Evolutionary conservation across 164 flowering plant species (phyloP).

Genomic region (Aristolochia contorta): DNA sequence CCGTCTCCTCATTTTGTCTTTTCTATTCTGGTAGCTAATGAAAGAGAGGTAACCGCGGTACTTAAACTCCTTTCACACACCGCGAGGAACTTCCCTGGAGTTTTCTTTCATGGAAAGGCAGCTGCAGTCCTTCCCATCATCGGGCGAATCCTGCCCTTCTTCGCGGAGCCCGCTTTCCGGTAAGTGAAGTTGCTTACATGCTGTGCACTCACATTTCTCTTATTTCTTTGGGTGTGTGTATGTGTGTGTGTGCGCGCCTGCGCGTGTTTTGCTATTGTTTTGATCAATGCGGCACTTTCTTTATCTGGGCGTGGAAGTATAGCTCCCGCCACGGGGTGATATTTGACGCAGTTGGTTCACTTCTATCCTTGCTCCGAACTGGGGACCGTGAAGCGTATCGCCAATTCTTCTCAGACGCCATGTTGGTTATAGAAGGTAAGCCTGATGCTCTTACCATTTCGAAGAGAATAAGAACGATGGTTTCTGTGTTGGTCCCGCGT

Average conservation of each 20-base stretch:
- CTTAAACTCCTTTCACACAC: conserved; percentile 71
- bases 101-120: conserved; percentile 74
- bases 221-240: too few relatives aligned
- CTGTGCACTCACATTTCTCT: neutral
- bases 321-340: conserved; percentile 68
- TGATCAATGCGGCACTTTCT: too few relatives aligned
- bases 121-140: conserved; percentile 62
- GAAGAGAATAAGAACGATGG: too few relatives aligned
- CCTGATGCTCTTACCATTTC: too few relatives aligned
- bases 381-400: conserved; percentile 84
- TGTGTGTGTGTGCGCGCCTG: too few relatives aligned
- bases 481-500: too few relatives aligned
- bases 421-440: conserved; percentile 67
- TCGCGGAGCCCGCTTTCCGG: conserved; percentile 73
- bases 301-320: neutral
- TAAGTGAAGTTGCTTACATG: conserved; percentile 9
- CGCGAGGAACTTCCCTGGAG: conserved; percentile 77
- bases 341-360: conserved; percentile 71
- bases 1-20: neutral
- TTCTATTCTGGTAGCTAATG: conserved; percentile 45
- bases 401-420: conserved; percentile 65
- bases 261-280: too few relatives aligned
- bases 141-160: conserved; percentile 72
- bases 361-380: conserved; percentile 70
- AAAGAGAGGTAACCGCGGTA: conserved; percentile 81